Evolutionary conservation across 75 land plant species (phyloP), one percentile per base, ranked within the genome.

Genomic region (Pinus taeda): DNA sequence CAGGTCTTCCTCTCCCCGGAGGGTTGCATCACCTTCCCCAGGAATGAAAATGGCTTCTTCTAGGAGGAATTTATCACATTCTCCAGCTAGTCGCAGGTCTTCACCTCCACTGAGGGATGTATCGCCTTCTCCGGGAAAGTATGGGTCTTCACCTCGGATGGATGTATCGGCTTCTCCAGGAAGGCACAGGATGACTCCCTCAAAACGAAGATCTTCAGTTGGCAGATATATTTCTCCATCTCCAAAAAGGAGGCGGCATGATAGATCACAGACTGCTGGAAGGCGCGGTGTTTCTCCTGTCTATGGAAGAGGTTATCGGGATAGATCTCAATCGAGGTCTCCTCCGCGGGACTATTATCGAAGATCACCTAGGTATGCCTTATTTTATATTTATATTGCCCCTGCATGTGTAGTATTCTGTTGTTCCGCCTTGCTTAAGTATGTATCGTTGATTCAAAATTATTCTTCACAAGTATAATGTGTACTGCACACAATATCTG

Each of bases 281-380:
- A 72, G 83, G 62, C 75, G 39, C 62, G 79, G 69, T 73, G 56
- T 76, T 61, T 71, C 79, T 56, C 63, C 84, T 69, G 65, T 79
- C 69, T 24, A 64, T 14, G 57, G 77, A 78, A 81, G 86, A 80
- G 82, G 60, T 59, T 49, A 67, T 49, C 76, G 70, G 57, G 66
- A n/a, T 60, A 77, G 86, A 64, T 81, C 86, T 74, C 83, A 74
- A 1, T 84, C 86, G 67, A 74, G 83, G 76, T 81, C 83, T 42
- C 86, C 83, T 66, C 61, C 26, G 6, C 78, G 75, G 15, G 79
- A 84, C 36, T 79, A 42, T 26, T 45, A 53, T 24, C 53, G 76
- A 65, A 57, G 81, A 75, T 79, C 85, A 4, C 78, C 85, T 57
- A 75, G 78, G 85, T 76, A 36, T 20, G 15, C 36, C 30, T 64